Percentiles rank a stretch among this genome's conserved stretches.
Evolutionary conservation across 2,329 filamentous ascomycete genomes (phyloP).

Genomic region (Beauveria asiatica): DNA sequence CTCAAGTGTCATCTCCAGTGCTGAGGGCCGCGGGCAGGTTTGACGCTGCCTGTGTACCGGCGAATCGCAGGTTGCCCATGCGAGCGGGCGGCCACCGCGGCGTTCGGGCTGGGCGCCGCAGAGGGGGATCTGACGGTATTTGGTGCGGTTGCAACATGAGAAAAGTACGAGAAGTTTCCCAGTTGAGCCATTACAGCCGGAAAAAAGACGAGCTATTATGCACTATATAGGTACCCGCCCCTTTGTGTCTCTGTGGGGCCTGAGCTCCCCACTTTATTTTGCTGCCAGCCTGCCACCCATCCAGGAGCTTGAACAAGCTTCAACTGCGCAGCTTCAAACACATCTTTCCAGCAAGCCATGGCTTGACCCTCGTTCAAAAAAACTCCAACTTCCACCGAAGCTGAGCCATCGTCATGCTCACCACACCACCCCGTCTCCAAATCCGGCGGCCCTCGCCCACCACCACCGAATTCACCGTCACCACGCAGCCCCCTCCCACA

Average conservation of each 20-base stretch:
- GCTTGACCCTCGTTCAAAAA: not conserved
- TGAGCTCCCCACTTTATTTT: not conserved
- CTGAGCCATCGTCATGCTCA: slow-evolving; percentile 45
- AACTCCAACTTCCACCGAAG: not conserved
- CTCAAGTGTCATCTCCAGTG: slow-evolving; percentile 62
- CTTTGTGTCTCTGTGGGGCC: accelerated
- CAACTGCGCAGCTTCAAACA: not conserved
- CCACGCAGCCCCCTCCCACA: slow-evolving; percentile 57
- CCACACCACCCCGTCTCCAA: slow-evolving; percentile 49
- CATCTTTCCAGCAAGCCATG: not conserved
- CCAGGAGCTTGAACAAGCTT: not conserved
- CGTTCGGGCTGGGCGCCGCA: slow-evolving; percentile 60
- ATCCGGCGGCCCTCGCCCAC: slow-evolving; percentile 69
- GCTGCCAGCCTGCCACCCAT: not conserved
- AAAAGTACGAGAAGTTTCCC: slow-evolving; percentile 48
- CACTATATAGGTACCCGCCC: slow-evolving; percentile 19
- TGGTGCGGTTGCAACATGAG: slow-evolving; percentile 38
- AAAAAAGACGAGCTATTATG: slow-evolving; percentile 10
- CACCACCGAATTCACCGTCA: slow-evolving; percentile 87
- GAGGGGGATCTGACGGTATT: slow-evolving; percentile 47
- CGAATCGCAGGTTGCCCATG: slow-evolving; percentile 56
- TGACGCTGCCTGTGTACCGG: slow-evolving; percentile 27
- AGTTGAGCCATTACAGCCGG: slow-evolving; percentile 56
- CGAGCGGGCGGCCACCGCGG: slow-evolving; percentile 58
- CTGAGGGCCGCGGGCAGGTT: slow-evolving; percentile 48